Evolutionary conservation across 2,329 filamentous ascomycete species (phyloP).

Genomic region (Parastagonospora nodorum): DNA sequence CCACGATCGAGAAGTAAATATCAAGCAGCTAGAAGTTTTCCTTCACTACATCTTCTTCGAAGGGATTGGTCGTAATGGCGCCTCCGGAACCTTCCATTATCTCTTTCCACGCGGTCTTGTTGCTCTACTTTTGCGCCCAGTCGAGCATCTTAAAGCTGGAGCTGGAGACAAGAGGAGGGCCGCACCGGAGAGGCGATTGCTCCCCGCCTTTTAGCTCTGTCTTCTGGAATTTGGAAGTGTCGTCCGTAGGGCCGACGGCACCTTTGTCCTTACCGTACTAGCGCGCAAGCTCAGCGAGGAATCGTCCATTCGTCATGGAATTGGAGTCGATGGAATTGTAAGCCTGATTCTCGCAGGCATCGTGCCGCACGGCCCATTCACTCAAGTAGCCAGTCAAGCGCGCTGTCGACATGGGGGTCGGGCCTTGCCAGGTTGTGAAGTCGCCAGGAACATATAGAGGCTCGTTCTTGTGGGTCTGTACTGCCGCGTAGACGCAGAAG

Average conservation of each 20-base stretch:
- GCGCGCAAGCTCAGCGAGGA: constrained; percentile 15
- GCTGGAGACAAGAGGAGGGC: constrained; percentile 8
- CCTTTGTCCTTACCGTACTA: constrained; percentile 10
- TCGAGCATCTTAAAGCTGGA: constrained; percentile 8
- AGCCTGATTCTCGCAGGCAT: constrained; percentile 8
- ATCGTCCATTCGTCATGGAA: constrained; percentile 10
- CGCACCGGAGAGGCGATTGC: constrained; percentile 8
- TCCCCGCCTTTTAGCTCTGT: constrained; percentile 2
- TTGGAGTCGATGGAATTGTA: constrained; percentile 9
- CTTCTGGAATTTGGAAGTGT: constrained; percentile 1
- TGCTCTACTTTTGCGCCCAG: constrained; percentile 6
- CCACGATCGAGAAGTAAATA: constrained; percentile 4
- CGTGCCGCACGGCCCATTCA: constrained; percentile 16
- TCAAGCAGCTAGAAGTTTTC: constrained; percentile 5
- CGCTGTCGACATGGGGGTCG: constrained; percentile 8
- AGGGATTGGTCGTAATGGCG: constrained; percentile 1
- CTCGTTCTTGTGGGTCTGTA: constrained; percentile 13
- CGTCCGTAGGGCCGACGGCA: background rate
- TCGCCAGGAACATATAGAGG: constrained; percentile 7
- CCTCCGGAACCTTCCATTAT: constrained; percentile 8
- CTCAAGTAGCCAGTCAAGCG: constrained; percentile 17
- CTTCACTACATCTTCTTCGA: constrained; percentile 1
- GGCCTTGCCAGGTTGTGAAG: constrained; percentile 9
- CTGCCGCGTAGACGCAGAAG: constrained; percentile 11
- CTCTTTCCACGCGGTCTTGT: constrained; percentile 5